A percentile compares a stretch with the other conserved stretches of the same genome.
Evolutionary conservation across 108 stramenopile species (phyloP).

Genomic region (Nannochloropsis salina): DNA sequence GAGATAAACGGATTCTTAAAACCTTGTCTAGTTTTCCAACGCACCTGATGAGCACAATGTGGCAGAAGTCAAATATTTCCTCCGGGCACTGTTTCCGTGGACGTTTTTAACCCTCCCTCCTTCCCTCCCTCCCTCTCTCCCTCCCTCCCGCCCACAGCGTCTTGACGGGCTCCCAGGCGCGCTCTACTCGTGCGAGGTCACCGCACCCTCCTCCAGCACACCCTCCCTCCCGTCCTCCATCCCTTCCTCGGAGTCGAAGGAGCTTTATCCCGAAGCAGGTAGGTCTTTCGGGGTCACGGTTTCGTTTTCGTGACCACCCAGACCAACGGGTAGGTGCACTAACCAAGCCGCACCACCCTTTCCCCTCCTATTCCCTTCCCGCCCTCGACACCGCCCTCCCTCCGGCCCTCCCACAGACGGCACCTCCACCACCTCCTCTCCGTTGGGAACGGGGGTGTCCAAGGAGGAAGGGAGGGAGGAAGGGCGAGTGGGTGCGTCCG

Average conservation of each 20-base stretch:
- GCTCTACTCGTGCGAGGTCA: background rate
- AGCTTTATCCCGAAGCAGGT: background rate
- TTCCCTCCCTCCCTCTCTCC: background rate
- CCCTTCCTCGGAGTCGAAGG: background rate
- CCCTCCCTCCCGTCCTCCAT: background rate
- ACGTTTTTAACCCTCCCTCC: background rate
- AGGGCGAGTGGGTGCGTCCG: background rate
- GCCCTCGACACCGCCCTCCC: background rate
- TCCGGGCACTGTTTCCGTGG: background rate
- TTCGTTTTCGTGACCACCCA: background rate
- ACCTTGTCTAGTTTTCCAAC: too few relatives aligned
- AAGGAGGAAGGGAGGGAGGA: background rate
- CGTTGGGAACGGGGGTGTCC: background rate
- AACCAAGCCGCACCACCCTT: background rate
- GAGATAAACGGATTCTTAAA: too few relatives aligned
- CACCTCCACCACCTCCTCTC: background rate
- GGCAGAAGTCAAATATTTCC: too few relatives aligned
- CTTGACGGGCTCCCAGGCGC: background rate
- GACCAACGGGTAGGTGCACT: background rate
- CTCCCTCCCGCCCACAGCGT: background rate
- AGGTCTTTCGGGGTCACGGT: background rate
- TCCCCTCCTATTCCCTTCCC: background rate
- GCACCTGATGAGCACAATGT: too few relatives aligned
- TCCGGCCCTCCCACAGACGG: background rate
- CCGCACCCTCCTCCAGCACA: background rate